A percentile compares a stretch with the other conserved stretches of the same genome.
These are phyloP conservation scores for Lactarius pseudohatsudake DNA, from an alignment of 768 basidiomycete species.

Conservation along the genomic window DNA sequence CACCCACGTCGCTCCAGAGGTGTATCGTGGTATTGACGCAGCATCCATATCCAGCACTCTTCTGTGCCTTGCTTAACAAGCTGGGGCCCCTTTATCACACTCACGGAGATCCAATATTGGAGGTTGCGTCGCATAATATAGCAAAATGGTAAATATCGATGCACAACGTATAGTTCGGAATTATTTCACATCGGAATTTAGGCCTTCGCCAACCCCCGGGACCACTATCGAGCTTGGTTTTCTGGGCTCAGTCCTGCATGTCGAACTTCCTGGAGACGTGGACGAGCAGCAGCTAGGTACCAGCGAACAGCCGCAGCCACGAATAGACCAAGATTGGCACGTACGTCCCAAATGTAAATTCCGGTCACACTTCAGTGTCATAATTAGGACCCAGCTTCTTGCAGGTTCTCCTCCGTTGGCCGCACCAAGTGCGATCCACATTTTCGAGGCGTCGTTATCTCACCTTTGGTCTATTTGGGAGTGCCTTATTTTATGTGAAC, in stretches of 20 bases:
- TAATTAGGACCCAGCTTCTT: constrained; percentile 49
- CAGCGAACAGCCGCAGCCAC: constrained; percentile 36
- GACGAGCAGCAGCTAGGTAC: constrained; percentile 75
- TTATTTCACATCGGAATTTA: constrained; percentile 45
- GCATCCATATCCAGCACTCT: constrained; percentile 80
- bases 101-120: constrained; percentile 79
- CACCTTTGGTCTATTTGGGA: constrained; percentile 92
- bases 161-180: not conserved
- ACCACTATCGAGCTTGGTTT: constrained; percentile 76
- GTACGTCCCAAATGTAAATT: constrained; percentile 13
- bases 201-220: constrained; percentile 75
- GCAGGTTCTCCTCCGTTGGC: constrained; percentile 59
- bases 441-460: constrained; percentile 63
- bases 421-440: constrained; percentile 53
- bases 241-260: constrained; percentile 70
- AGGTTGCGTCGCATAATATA: constrained; percentile 84
- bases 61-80: constrained; percentile 60
- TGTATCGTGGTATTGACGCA: constrained; percentile 82
- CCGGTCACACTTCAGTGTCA: not conserved
- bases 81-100: constrained; percentile 74
- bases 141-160: constrained; percentile 65
- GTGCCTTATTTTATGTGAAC: constrained; percentile 87
- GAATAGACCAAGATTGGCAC: constrained; percentile 27
- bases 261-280: constrained; percentile 63
- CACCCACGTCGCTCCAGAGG: constrained; percentile 44